A percentile compares a stretch with the other conserved stretches of the same genome.
These are phyloP conservation scores for Tylopilus sp. DNA, from an alignment of 1,284 basidiomycete genomes.

Conservation along the genomic window DNA sequence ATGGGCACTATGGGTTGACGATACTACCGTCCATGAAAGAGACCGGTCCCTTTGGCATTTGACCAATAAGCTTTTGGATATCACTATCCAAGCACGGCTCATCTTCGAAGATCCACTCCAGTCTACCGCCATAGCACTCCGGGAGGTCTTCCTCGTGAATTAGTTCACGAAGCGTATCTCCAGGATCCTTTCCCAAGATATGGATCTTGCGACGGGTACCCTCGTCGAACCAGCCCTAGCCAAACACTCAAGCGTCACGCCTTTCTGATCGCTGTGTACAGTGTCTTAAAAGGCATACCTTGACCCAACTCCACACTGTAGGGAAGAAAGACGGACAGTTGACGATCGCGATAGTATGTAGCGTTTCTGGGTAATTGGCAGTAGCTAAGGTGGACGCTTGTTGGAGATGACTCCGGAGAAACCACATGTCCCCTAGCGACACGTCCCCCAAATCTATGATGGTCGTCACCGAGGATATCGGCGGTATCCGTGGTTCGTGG, in stretches of 20 bases:
- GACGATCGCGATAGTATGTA: slow-evolving; percentile 61
- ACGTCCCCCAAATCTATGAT: slow-evolving; percentile 70
- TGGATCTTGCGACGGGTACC: slow-evolving; percentile 69
- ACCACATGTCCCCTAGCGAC: slow-evolving; percentile 63
- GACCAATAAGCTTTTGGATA: slow-evolving; percentile 38
- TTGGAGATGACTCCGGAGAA: slow-evolving; percentile 63
- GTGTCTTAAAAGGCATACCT: slow-evolving; percentile 38
- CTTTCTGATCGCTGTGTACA: neutral
- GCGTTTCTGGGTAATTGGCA: slow-evolving; percentile 75
- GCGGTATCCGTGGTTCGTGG: slow-evolving; percentile 51
- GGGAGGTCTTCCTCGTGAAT: slow-evolving; percentile 59
- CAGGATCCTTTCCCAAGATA: slow-evolving; percentile 57
- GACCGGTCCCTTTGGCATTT: slow-evolving; percentile 50
- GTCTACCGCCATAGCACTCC: slow-evolving; percentile 59
- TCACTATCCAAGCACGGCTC: slow-evolving; percentile 57
- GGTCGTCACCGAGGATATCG: slow-evolving; percentile 61
- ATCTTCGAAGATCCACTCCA: slow-evolving; percentile 64
- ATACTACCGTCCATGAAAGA: slow-evolving; percentile 46
- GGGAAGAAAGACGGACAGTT: slow-evolving; percentile 77
- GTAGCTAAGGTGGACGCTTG: slow-evolving; percentile 71
- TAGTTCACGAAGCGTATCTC: slow-evolving; percentile 47
- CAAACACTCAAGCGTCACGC: neutral
- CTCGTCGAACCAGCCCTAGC: slow-evolving; percentile 71
- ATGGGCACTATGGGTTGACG: slow-evolving; percentile 16
- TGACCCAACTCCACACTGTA: slow-evolving; percentile 76